These are phyloP conservation scores for Paecilomyces variotii DNA, from an alignment of 2,329 filamentous ascomycete genomes.

Conservation along the genomic window DNA sequence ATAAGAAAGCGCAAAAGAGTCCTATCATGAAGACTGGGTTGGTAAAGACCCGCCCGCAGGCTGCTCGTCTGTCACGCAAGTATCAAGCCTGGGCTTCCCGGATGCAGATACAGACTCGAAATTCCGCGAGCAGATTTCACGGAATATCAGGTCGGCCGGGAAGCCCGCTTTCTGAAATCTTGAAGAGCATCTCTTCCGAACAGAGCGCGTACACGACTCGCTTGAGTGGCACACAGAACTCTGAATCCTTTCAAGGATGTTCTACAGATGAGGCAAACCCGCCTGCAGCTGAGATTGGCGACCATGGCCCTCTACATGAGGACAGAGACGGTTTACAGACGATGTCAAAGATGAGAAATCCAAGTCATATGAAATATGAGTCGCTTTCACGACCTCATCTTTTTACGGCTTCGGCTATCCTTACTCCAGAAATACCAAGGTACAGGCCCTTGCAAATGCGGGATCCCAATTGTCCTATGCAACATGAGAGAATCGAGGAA, in stretches of 20 bases:
- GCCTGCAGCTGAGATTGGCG: not conserved
- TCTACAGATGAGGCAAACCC: not conserved
- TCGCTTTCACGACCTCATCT: not conserved
- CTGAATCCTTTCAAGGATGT: not conserved
- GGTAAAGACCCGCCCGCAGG: not conserved
- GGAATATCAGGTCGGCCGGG: constrained; percentile 26
- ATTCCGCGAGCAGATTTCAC: constrained; percentile 3
- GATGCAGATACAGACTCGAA: constrained; percentile 24
- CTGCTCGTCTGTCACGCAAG: constrained; percentile 12
- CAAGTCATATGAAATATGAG: not conserved
- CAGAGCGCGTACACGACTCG: not conserved
- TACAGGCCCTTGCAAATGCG: not conserved
- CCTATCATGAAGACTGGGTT: not conserved
- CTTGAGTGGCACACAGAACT: not conserved
- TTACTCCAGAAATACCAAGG: not conserved
- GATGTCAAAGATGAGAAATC: not conserved
- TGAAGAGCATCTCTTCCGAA: constrained; percentile 15
- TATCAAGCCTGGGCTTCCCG: constrained; percentile 29
- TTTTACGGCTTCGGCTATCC: not conserved
- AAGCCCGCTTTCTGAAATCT: constrained; percentile 22
- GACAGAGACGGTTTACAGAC: not conserved
- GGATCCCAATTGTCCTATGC: not conserved
- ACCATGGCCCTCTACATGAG: not conserved
- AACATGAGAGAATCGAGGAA: not conserved
- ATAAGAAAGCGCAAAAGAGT: not conserved